These are phyloP conservation scores for Vitis riparia DNA, from an alignment of 164 flowering plant species.

Conservation along the genomic window DNA sequence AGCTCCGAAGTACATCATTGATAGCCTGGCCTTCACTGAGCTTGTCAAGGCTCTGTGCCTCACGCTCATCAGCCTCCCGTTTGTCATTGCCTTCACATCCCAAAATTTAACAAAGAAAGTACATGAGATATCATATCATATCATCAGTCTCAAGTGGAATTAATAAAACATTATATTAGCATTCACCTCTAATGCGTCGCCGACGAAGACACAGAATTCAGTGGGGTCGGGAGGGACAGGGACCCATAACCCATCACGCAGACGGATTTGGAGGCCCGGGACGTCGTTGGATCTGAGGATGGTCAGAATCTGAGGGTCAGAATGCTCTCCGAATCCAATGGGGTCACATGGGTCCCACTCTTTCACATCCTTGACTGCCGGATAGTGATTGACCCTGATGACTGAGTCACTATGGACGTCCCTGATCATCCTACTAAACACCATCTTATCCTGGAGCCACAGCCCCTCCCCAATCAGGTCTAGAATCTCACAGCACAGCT, in stretches of 20 bases:
- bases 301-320: conserved; percentile 85
- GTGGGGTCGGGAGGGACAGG: conserved; percentile 65
- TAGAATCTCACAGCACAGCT: conserved; percentile 58
- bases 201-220: conserved; percentile 57
- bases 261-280: conserved; percentile 54
- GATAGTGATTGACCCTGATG: conserved; percentile 85
- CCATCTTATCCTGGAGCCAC: conserved; percentile 40
- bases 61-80: conserved; percentile 78
- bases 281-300: conserved; percentile 69
- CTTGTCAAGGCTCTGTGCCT: conserved; percentile 67
- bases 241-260: conserved; percentile 61
- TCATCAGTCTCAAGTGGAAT: conserved; percentile 13
- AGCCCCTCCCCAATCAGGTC: conserved; percentile 64
- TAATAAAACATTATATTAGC: neutral
- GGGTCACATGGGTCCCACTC: conserved; percentile 16
- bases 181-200: conserved; percentile 57
- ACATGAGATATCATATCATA: no score
- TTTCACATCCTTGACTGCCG: conserved; percentile 18
- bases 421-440: conserved; percentile 56
- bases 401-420: conserved; percentile 68
- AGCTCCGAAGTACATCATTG: conserved; percentile 71
- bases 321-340: conserved; percentile 82
- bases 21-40: conserved; percentile 53
- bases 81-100: conserved; percentile 59
- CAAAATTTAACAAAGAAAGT: no score